These are phyloP conservation scores for Pseudomicrostroma phylloplanum DNA, from an alignment of 1,284 basidiomycete genomes.

Conservation along the genomic window DNA sequence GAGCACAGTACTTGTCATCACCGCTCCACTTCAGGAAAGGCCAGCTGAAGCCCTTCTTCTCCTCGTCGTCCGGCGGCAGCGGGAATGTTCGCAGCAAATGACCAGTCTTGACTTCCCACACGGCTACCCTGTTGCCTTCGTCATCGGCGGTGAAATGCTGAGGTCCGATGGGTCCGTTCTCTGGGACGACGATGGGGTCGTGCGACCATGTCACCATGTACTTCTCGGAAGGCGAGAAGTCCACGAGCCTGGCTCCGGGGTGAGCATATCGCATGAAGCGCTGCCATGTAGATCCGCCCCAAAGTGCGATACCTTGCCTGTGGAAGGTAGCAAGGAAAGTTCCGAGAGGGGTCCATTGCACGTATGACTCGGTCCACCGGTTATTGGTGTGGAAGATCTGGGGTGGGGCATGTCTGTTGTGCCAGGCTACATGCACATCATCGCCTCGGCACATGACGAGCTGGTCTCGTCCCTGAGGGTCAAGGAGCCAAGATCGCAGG, in stretches of 20 bases:
- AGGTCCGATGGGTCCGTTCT: constrained; percentile 60
- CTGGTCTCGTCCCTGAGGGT: constrained; percentile 87
- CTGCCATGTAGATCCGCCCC: constrained; percentile 86
- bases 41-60: constrained; percentile 67
- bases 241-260: constrained; percentile 88
- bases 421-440: constrained; percentile 87
- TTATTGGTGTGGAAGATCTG: constrained; percentile 67
- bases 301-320: constrained; percentile 88
- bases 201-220: constrained; percentile 98
- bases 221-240: constrained; percentile 95
- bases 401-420: constrained; percentile 79
- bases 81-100: constrained; percentile 90
- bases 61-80: constrained; percentile 50
- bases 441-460: constrained; percentile 89
- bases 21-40: constrained; percentile 96
- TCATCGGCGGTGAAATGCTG: constrained; percentile 82
- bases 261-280: constrained; percentile 85
- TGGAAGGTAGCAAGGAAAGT: constrained; percentile 91
- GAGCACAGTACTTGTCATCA: constrained; percentile 90
- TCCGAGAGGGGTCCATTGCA: constrained; percentile 93
- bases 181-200: constrained; percentile 81
- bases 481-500: constrained; percentile 87
- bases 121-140: constrained; percentile 91
- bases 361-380: constrained; percentile 96
- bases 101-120: constrained; percentile 95